Evolutionary conservation across 768 basidiomycete species (phyloP), one percentile per base, ranked within the genome.

Genomic region (Auriscalpium orientale): DNA sequence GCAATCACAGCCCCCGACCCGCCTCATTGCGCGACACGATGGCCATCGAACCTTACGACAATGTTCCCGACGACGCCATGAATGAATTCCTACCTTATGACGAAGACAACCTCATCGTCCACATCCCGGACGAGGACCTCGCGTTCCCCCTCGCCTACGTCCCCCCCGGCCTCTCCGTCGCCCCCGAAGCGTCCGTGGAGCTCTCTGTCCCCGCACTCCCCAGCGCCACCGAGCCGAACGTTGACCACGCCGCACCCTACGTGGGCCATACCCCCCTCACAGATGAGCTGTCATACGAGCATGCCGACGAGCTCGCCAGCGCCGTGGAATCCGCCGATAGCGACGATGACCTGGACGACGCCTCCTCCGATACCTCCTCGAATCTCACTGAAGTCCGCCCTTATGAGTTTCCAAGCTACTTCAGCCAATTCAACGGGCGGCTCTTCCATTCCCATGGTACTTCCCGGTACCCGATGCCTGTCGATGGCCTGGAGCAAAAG

Each of bases 381-480:
- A 49, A 22, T 6, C 49, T 80, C 50, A 74, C 73, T 1, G 80
- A 85, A 61, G 56, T 88, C 9, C 65, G 59, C 34, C 67, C 69
- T 43, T 72, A 79, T 20, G 85, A 88, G 2, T 83, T 86, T 61
- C 80, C 83, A 0, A 51, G 45, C 12, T 83, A 82, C 70, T 90
- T 89, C 61, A 62, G 62, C 35, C 83, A 88, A 59, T 71, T 74
- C 8, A 72, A 76, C 61, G 81, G 76, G 35, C 77, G 85, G 38
- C 80, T 88, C 67, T 90, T 83, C 70, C 83, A 83, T 73, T 84
- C 84, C 63, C 79, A 81, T 72, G 71, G 72, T 69, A 70, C 63
- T 59, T 77, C 80, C 46, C 83, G 83, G 10, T 91, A 91, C 66
- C 83, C 83, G 12, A 71, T 91, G 49, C 89, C 89, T 46, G 83